These are phyloP conservation scores for Mesostigma viride DNA, from an alignment of 139 green algal species.

Conservation along the genomic window DNA sequence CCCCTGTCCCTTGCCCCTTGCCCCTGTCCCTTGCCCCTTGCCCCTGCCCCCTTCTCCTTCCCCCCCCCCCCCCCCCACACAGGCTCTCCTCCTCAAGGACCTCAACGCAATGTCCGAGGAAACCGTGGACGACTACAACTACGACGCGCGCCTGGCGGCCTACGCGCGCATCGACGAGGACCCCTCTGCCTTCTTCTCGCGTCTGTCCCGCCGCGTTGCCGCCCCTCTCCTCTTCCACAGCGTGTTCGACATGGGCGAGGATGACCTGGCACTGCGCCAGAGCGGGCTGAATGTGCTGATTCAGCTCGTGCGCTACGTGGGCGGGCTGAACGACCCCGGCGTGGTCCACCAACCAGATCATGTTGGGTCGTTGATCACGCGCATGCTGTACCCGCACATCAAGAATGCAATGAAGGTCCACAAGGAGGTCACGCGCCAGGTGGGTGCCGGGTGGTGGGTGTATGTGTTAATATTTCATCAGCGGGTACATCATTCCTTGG, in stretches of 20 bases:
- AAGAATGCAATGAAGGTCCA: not conserved
- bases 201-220: too few relatives aligned
- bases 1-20: too few relatives aligned
- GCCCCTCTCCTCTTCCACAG: too few relatives aligned
- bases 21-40: too few relatives aligned
- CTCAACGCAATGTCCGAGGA: conserved; percentile 9
- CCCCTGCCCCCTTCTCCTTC: too few relatives aligned
- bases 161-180: conserved; percentile 10
- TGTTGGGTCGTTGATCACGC: not conserved
- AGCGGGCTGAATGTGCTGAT: not conserved
- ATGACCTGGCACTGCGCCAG: conserved; percentile 20
- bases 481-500: not conserved
- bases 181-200: too few relatives aligned
- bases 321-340: not conserved
- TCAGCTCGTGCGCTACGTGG: conserved; percentile 8
- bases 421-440: not conserved
- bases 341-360: not conserved
- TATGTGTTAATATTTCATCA: not conserved
- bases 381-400: not conserved
- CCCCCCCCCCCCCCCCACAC: too few relatives aligned
- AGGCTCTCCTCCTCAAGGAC: conserved; percentile 13
- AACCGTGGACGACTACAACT: conserved; percentile 20
- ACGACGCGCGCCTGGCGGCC: conserved; percentile 13
- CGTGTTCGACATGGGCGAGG: conserved; percentile 15
- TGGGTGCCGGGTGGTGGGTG: conserved; percentile 10